Evolutionary conservation across 768 basidiomycete species (phyloP).

Genomic region (Lentinula sp.): DNA sequence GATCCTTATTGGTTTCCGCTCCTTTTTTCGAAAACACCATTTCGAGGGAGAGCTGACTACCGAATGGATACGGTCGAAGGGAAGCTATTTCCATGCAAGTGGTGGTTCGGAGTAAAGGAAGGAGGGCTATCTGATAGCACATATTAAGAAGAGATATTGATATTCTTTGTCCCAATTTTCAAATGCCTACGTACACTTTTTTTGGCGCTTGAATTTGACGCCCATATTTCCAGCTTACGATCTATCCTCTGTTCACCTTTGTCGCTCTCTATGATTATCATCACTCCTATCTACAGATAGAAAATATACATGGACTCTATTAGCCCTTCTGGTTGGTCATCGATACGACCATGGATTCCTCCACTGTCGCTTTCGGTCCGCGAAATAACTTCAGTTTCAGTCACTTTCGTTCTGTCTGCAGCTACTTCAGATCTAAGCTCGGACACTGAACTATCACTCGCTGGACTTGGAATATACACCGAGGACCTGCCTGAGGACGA

Average conservation of each 20-base stretch:
- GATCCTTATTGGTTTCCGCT: constrained; percentile 68
- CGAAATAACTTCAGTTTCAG: constrained; percentile 84
- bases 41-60: constrained; percentile 43
- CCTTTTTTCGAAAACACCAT: constrained; percentile 33
- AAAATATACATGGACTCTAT: constrained; percentile 9
- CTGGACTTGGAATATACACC: constrained; percentile 28
- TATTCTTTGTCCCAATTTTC: too few species aligned
- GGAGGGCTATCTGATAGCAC: too few species aligned
- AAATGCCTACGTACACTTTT: too few species aligned
- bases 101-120: constrained; percentile 35
- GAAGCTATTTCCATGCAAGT: constrained; percentile 25
- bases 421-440: constrained; percentile 31
- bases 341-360: constrained; percentile 72
- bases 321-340: constrained; percentile 47
- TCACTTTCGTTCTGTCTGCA: constrained; percentile 69
- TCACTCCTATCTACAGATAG: neutral
- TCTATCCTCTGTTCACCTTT: neutral
- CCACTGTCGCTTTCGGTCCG: constrained; percentile 65
- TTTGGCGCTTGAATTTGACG: too few species aligned
- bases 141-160: too few species aligned
- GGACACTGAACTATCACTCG: constrained; percentile 35
- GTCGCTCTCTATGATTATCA: neutral
- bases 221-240: neutral
- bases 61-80: constrained; percentile 21
- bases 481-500: constrained; percentile 28